These are phyloP conservation scores for Leccinum boreale DNA, from an alignment of 768 basidiomycete genomes.

Conservation along the genomic window DNA sequence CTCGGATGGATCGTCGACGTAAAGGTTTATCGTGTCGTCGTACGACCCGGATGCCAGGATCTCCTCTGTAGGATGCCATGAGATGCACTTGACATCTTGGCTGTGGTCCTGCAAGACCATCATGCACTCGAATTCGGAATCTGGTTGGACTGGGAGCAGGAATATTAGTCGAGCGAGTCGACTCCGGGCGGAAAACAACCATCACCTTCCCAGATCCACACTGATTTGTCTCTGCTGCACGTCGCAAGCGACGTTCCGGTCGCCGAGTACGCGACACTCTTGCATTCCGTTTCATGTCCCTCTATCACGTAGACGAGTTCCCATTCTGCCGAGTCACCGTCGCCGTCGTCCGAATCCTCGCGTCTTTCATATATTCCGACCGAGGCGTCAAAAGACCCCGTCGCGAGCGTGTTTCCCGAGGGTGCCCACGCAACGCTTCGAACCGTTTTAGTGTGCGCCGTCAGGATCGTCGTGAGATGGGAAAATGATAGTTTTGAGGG, in stretches of 20 bases:
- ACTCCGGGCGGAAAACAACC: not conserved
- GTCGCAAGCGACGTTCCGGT: conserved; percentile 83
- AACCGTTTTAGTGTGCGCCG: conserved; percentile 87
- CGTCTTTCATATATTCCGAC: conserved; percentile 89
- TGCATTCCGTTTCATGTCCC: conserved; percentile 97
- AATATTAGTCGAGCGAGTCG: not conserved
- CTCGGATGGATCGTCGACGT: conserved; percentile 88
- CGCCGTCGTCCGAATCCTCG: conserved; percentile 36
- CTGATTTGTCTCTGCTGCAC: conserved; percentile 94
- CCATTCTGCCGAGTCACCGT: conserved; percentile 58
- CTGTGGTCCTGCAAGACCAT: conserved; percentile 94
- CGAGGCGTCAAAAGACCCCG: conserved; percentile 91
- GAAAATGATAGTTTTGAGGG: conserved; percentile 36
- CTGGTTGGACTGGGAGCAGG: conserved; percentile 66
- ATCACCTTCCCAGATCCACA: conserved; percentile 98
- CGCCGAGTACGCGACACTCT: conserved; percentile 79
- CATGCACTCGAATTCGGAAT: conserved; percentile 92
- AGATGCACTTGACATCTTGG: conserved; percentile 93
- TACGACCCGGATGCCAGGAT: conserved; percentile 96
- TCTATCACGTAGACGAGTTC: conserved; percentile 85
- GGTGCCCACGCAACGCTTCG: conserved; percentile 87
- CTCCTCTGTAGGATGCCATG: conserved; percentile 97
- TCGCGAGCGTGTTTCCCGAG: conserved; percentile 80
- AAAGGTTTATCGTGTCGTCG: conserved; percentile 93
- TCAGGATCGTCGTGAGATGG: conserved; percentile 64